A percentile compares a stretch with the other conserved stretches of the same genome.
Conservation (phyloP, 768 basidiomycete species). For the Boletus barrowsii region DNA sequence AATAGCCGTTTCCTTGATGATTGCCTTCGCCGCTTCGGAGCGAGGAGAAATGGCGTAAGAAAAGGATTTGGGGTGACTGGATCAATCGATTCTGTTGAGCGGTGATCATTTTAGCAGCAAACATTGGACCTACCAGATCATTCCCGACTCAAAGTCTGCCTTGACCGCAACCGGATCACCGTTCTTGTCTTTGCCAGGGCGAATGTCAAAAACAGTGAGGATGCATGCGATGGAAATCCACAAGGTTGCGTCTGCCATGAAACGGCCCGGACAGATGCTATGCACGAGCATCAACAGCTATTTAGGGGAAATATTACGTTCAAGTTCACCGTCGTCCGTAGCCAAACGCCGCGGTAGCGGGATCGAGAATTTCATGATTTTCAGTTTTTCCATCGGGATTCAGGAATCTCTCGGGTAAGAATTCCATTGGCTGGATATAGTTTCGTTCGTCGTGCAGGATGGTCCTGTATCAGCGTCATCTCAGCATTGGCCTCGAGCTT, state of each 20-base stretch:
- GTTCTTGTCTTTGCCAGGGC: conserved; percentile 17
- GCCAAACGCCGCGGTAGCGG: conserved; percentile 32
- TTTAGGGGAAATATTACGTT: background rate
- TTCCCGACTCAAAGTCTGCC: conserved; percentile 28
- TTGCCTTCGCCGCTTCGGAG: conserved; percentile 22
- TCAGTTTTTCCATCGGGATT: conserved; percentile 35
- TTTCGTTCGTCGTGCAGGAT: conserved; percentile 37
- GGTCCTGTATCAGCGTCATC: conserved; percentile 24
- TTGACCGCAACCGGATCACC: conserved; percentile 17
- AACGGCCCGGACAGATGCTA: conserved; percentile 42
- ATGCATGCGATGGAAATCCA: conserved; percentile 34
- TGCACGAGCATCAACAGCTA: background rate
- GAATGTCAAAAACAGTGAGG: conserved; percentile 28
- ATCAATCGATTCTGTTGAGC: conserved; percentile 1
- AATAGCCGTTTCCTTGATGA: conserved; percentile 30
- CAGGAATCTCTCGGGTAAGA: conserved; percentile 40
- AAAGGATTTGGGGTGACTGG: conserved; percentile 33
- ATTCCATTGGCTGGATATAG: conserved; percentile 34
- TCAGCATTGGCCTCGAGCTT: conserved; percentile 4
- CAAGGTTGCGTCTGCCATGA: conserved; percentile 42
- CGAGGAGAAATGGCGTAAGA: conserved; percentile 30
- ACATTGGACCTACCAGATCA: conserved; percentile 27
- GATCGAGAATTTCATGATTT: conserved; percentile 29
- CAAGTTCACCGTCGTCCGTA: conserved; percentile 34
- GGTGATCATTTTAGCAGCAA: background rate